phyloP scores from a whole-genome alignment of 495 filamentous ascomycete genomes.

The Choiromyces venosus region DNA sequence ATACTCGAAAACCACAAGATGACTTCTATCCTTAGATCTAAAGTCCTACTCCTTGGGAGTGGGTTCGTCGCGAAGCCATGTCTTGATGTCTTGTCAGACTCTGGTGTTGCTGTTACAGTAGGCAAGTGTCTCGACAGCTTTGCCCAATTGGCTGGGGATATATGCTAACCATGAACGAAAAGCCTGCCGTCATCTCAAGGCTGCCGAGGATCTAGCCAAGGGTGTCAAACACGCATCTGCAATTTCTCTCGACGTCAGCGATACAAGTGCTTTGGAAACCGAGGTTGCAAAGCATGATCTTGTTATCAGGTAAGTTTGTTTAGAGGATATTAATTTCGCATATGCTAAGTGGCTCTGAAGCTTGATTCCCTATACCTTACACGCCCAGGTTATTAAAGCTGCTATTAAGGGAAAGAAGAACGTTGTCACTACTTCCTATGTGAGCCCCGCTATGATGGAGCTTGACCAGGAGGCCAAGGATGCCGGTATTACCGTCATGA shows the following conservation, averaged over 20 bases:
- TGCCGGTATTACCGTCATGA: slow-evolving; percentile 95
- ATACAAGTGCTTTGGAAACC: slow-evolving; percentile 67
- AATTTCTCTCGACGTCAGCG: slow-evolving; percentile 75
- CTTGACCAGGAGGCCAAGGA: slow-evolving; percentile 76
- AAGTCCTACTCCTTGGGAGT: slow-evolving; percentile 68
- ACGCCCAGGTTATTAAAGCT: slow-evolving; percentile 85
- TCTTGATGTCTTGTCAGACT: slow-evolving; percentile 67
- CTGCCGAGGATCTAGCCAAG: slow-evolving; percentile 64
- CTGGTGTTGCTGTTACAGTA: slow-evolving; percentile 74
- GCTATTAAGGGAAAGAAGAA: slow-evolving; percentile 89
- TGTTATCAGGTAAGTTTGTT: slow-evolving; percentile 52
- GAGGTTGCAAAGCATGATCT: slow-evolving; percentile 73
- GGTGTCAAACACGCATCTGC: slow-evolving; percentile 65
- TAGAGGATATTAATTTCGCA: not conserved
- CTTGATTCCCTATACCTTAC: slow-evolving; percentile 90
- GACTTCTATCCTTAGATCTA: slow-evolving; percentile 28
- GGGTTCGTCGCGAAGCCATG: slow-evolving; percentile 80
- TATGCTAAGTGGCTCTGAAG: slow-evolving; percentile 20
- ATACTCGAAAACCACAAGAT: not conserved
- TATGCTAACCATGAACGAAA: slow-evolving; percentile 11
- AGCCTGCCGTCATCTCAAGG: slow-evolving; percentile 83
- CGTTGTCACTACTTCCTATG: slow-evolving; percentile 94
- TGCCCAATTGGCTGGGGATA: slow-evolving; percentile 9
- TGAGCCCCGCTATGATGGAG: slow-evolving; percentile 87
- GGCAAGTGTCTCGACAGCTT: slow-evolving; percentile 52